Evolutionary conservation across 2,329 filamentous ascomycete species (phyloP).

Genomic region (Exophiala sideris): DNA sequence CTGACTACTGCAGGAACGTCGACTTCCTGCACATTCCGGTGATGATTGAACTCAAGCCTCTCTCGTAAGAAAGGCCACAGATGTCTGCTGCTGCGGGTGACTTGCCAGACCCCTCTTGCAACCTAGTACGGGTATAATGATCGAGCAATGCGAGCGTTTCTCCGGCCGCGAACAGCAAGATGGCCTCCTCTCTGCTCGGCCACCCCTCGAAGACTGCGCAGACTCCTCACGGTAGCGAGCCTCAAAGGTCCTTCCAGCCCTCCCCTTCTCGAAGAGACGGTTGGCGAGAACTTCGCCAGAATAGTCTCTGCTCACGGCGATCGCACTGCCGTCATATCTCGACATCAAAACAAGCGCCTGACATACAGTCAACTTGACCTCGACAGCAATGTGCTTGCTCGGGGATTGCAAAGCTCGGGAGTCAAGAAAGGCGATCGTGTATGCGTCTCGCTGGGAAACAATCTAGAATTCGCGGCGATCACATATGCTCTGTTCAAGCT

Average conservation of each 20-base stretch:
- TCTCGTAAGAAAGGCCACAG: not conserved
- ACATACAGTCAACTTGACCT: slow-evolving; percentile 74
- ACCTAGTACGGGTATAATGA: slow-evolving; percentile 3
- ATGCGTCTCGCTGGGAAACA: slow-evolving; percentile 82
- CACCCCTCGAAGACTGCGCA: slow-evolving; percentile 1
- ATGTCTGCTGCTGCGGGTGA: not conserved
- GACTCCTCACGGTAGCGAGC: slow-evolving; percentile 23
- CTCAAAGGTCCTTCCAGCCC: slow-evolving; percentile 31
- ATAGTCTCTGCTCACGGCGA: slow-evolving; percentile 45
- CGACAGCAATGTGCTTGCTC: slow-evolving; percentile 28
- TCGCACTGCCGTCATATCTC: slow-evolving; percentile 56
- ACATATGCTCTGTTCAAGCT: slow-evolving; percentile 86
- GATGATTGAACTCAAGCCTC: not conserved
- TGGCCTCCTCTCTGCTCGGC: not conserved
- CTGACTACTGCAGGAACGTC: too few relatives aligned
- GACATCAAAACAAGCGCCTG: slow-evolving; percentile 60
- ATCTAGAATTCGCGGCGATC: slow-evolving; percentile 75
- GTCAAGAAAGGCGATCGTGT: slow-evolving; percentile 60
- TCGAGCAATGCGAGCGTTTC: slow-evolving; percentile 18
- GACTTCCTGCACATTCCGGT: not conserved
- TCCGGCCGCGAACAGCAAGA: slow-evolving; percentile 10
- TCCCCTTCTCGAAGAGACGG: slow-evolving; percentile 46
- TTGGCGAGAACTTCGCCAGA: slow-evolving; percentile 45
- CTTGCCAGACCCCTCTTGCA: not conserved
- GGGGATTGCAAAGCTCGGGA: slow-evolving; percentile 26